Conservation (phyloP, 148 eudicot species). For the Cornus florida region DNA sequence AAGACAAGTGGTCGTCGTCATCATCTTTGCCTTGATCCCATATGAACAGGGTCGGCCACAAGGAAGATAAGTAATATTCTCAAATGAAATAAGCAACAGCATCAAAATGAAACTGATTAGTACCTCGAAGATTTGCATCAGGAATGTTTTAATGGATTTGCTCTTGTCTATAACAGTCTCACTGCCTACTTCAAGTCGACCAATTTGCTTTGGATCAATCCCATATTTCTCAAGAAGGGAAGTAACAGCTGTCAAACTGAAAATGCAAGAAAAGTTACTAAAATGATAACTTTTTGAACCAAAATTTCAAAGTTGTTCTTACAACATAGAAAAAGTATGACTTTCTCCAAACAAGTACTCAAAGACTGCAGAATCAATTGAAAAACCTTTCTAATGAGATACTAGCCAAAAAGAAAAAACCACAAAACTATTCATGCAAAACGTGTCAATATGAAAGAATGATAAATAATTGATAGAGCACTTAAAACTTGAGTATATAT, state of each 20-base stretch:
- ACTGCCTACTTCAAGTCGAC: slow-evolving; percentile 97
- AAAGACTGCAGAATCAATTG: not conserved
- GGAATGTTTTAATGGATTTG: slow-evolving; percentile 97
- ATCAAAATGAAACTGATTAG: slow-evolving; percentile 2
- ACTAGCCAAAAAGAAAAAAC: slow-evolving; percentile 1
- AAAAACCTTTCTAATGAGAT: not conserved
- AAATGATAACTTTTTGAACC: not conserved
- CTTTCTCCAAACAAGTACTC: not conserved
- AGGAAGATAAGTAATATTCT: slow-evolving; percentile 2
- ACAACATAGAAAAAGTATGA: not conserved
- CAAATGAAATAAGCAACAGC: not conserved
- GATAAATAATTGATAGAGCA: too few relatives aligned
- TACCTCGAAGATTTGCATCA: slow-evolving; percentile 98
- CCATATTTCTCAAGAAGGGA: slow-evolving; percentile 88
- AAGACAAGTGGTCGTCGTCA: not conserved
- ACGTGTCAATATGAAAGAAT: not conserved
- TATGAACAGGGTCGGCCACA: not conserved
- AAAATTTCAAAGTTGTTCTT: not conserved
- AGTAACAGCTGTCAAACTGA: slow-evolving; percentile 89
- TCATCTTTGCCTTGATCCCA: too few relatives aligned
- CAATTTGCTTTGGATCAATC: slow-evolving; percentile 79
- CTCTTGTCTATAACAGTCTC: slow-evolving; percentile 99
- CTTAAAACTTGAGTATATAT: too few relatives aligned
- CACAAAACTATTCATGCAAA: not conserved
- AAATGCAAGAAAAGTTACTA: slow-evolving; percentile 4